A percentile compares a stretch with the other conserved stretches of the same genome.
Evolutionary conservation across 805 yeast genomes (phyloP).

Genomic region (Pichia insulana): DNA sequence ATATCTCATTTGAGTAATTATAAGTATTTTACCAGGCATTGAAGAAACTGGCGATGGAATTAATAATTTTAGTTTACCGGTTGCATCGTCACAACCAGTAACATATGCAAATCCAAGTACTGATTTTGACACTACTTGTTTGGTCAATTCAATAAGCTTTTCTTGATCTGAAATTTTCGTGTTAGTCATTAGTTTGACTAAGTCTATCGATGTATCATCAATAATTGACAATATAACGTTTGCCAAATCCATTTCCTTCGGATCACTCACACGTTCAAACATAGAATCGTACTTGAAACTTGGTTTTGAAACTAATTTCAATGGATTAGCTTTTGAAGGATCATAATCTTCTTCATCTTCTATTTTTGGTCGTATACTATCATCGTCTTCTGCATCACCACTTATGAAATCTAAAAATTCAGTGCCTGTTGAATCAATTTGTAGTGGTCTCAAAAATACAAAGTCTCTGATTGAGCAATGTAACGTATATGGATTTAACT

Average conservation of each 20-base stretch:
- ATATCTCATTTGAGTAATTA: constrained; percentile 74
- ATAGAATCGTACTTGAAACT: constrained; percentile 7
- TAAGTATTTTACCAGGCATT: constrained; percentile 63
- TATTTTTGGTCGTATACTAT: not conserved
- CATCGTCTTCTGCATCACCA: constrained; percentile 17
- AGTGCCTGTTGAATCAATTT: constrained; percentile 15
- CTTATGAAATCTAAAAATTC: constrained; percentile 17
- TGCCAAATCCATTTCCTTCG: constrained; percentile 42
- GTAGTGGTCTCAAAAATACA: constrained; percentile 50
- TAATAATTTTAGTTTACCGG: constrained; percentile 57
- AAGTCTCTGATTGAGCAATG: constrained; percentile 59
- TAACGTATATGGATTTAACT: constrained; percentile 78
- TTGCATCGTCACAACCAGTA: constrained; percentile 53
- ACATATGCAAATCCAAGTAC: constrained; percentile 75
- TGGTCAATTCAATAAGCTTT: constrained; percentile 8
- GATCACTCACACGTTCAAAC: constrained; percentile 11
- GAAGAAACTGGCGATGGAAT: constrained; percentile 79
- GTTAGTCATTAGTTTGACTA: constrained; percentile 1
- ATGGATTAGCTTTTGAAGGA: constrained; percentile 19
- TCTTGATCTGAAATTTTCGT: constrained; percentile 21
- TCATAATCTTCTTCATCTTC: constrained; percentile 26
- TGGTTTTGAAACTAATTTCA: not conserved
- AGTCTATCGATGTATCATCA: constrained; percentile 19
- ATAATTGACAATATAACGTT: constrained; percentile 51
- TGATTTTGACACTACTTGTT: constrained; percentile 14